A percentile compares a stretch with the other conserved stretches of the same genome.
These are phyloP conservation scores for Persicaria tinctoria DNA, from an alignment of 148 eudicot species.

Conservation along the genomic window DNA sequence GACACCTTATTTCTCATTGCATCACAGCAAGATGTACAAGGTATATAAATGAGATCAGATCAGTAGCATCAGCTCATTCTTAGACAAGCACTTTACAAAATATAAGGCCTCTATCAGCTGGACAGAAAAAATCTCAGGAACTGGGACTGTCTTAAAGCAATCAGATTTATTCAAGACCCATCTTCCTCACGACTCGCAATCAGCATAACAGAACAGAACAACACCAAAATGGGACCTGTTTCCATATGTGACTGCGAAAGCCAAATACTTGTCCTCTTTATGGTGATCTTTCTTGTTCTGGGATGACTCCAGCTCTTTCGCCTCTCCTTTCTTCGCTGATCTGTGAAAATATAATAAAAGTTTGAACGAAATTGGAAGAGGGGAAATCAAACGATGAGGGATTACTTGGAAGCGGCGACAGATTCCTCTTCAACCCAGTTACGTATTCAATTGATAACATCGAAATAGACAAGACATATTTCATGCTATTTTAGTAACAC, in stretches of 20 bases:
- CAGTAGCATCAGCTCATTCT: no score
- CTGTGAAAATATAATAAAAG: background rate
- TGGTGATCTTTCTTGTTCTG: constrained; percentile 5
- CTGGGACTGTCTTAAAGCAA: no score
- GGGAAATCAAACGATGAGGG: no score
- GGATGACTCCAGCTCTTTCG: constrained; percentile 3
- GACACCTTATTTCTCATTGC: no score
- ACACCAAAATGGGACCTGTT: background rate
- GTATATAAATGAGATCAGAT: no score
- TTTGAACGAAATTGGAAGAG: no score
- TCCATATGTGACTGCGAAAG: background rate
- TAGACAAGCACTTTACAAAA: no score
- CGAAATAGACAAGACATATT: background rate
- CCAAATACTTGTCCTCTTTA: background rate
- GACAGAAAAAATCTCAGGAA: no score
- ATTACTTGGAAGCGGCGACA: background rate
- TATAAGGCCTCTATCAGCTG: no score
- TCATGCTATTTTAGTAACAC: background rate
- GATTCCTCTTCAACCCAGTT: constrained; percentile 38
- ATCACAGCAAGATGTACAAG: no score
- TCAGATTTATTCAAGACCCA: no score
- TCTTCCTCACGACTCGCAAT: background rate
- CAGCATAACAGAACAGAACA: no score
- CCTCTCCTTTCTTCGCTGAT: constrained; percentile 1
- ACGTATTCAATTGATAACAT: constrained; percentile 18